These are phyloP conservation scores for Collybia mongolica DNA, from an alignment of 768 basidiomycete genomes.

Conservation along the genomic window DNA sequence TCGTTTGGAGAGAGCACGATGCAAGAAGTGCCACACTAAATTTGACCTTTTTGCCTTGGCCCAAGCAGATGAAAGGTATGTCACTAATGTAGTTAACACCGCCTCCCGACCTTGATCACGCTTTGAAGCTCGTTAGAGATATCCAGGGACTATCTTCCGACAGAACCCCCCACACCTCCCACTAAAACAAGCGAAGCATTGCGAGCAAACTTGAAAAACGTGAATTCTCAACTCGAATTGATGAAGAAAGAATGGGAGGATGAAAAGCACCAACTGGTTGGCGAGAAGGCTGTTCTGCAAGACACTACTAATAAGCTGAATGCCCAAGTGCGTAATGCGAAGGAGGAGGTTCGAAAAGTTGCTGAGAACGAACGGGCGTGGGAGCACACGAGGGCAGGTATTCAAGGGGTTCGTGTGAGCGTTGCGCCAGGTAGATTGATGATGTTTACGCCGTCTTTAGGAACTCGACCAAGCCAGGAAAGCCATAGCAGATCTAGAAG, in stretches of 20 bases:
- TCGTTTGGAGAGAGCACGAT: slow-evolving; percentile 60
- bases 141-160: slow-evolving; percentile 42
- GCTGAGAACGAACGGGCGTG: slow-evolving; percentile 50
- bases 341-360: slow-evolving; percentile 55
- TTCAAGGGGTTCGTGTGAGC: slow-evolving; percentile 50
- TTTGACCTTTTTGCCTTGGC: slow-evolving; percentile 49
- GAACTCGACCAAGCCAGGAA: slow-evolving; percentile 69
- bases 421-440: not conserved
- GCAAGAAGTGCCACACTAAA: slow-evolving; percentile 67
- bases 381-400: slow-evolving; percentile 45
- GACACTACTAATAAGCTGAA: slow-evolving; percentile 69
- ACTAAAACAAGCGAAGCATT: slow-evolving; percentile 67
- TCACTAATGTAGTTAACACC: not conserved
- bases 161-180: slow-evolving; percentile 67
- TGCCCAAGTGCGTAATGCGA: slow-evolving; percentile 53
- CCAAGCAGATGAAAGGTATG: slow-evolving; percentile 63
- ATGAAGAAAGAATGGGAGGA: slow-evolving; percentile 71
- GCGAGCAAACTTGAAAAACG: slow-evolving; percentile 53
- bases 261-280: slow-evolving; percentile 61
- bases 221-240: slow-evolving; percentile 60
- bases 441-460: slow-evolving; percentile 31
- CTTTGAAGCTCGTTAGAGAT: slow-evolving; percentile 51
- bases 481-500: slow-evolving; percentile 68
- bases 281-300: slow-evolving; percentile 72
- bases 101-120: slow-evolving; percentile 1